Conservation (phyloP, 306 rosid species). For the Lathyrus sativus region DNA sequence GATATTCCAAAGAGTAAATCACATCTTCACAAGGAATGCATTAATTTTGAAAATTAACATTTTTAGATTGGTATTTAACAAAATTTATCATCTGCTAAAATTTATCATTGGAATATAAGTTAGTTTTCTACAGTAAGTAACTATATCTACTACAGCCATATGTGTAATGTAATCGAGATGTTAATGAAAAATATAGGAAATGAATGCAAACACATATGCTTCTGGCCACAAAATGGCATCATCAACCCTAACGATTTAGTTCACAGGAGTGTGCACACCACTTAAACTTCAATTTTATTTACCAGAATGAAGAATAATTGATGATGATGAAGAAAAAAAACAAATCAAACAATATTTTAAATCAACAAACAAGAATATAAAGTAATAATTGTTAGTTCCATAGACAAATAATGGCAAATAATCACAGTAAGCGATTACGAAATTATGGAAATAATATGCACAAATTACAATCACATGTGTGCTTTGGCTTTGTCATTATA, state of each 20-base stretch:
- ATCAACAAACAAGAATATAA: constrained; percentile 16
- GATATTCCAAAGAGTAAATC: constrained; percentile 19
- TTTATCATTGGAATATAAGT: constrained; percentile 3
- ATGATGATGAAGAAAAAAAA: constrained; percentile 17
- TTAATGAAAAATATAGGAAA: constrained; percentile 23
- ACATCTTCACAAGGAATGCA: constrained; percentile 2
- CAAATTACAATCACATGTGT: constrained; percentile 20
- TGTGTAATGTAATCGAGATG: constrained; percentile 13
- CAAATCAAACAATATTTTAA: constrained; percentile 7
- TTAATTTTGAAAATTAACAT: constrained; percentile 13
- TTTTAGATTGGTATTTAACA: neutral
- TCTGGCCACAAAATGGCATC: constrained; percentile 22
- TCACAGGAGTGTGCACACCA: constrained; percentile 7
- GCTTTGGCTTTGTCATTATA: constrained; percentile 32
- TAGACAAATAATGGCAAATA: constrained; percentile 11
- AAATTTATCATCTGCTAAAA: constrained; percentile 20
- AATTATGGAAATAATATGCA: constrained; percentile 25
- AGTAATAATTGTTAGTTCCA: neutral
- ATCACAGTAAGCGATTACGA: constrained; percentile 5
- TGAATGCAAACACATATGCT: constrained; percentile 23
- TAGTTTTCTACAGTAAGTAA: constrained; percentile 3
- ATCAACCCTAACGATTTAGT: constrained; percentile 21
- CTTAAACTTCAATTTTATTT: constrained; percentile 22
- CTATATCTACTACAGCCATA: constrained; percentile 21
- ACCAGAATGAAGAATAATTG: constrained; percentile 13